These are phyloP conservation scores for Globisporangium middletonii DNA, from an alignment of 352 stramenopile genomes.

Conservation along the genomic window DNA sequence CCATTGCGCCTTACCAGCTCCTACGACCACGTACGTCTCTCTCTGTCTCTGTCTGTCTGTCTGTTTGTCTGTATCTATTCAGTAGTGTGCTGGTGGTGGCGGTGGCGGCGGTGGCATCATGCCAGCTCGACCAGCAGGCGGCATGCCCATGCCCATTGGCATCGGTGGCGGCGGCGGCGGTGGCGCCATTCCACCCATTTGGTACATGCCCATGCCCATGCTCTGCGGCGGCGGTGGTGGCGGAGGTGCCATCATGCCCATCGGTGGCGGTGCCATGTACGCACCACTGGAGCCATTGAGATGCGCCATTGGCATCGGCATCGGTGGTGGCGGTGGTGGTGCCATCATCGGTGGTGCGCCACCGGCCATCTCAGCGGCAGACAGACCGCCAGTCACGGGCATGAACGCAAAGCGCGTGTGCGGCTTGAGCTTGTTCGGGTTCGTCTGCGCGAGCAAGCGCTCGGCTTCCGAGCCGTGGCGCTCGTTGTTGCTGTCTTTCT, in stretches of 20 bases:
- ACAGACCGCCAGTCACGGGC: neutral
- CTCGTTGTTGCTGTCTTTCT: constrained; percentile 94
- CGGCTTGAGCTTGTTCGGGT: constrained; percentile 75
- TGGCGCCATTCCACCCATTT: constrained; percentile 19
- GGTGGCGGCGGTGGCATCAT: constrained; percentile 37
- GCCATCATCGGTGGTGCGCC: constrained; percentile 11
- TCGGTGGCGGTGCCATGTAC: constrained; percentile 28
- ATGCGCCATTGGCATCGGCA: constrained; percentile 16
- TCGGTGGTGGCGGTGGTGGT: constrained; percentile 22
- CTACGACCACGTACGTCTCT: neutral
- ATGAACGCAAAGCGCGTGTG: constrained; percentile 73
- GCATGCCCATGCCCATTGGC: constrained; percentile 17
- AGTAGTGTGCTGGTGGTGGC: constrained; percentile 33
- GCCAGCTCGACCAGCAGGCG: neutral
- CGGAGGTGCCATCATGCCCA: constrained; percentile 25
- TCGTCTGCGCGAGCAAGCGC: constrained; percentile 75
- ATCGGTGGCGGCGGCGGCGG: constrained; percentile 25
- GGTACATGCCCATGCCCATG: constrained; percentile 11
- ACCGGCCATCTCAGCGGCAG: constrained; percentile 7
- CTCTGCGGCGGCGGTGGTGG: constrained; percentile 23
- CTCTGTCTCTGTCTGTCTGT: constrained; percentile 3
- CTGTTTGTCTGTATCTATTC: constrained; percentile 2
- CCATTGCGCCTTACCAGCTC: too few relatives aligned
- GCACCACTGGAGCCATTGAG: constrained; percentile 7
- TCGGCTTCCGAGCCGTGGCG: constrained; percentile 90